phyloP scores from a whole-genome alignment of 768 basidiomycete species.

The Trametes maxima region DNA sequence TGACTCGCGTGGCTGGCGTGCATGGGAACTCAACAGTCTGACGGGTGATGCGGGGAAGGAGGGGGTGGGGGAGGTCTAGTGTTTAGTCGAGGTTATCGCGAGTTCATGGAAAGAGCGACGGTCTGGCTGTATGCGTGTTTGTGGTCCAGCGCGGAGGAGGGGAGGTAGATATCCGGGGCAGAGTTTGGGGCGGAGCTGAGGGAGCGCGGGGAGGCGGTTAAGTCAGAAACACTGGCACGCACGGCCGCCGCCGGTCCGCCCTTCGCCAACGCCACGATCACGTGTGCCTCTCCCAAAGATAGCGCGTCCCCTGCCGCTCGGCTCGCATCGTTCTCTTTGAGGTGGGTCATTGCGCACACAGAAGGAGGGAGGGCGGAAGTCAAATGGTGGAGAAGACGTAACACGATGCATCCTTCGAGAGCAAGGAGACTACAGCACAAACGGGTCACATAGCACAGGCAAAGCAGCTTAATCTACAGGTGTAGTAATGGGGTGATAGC shows the following conservation, averaged over 20 bases:
- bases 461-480: not conserved
- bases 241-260: not conserved
- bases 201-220: not conserved
- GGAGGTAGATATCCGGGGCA: not conserved
- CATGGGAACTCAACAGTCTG: not conserved
- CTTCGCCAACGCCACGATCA: slow-evolving; percentile 14
- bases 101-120: not conserved
- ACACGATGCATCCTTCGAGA: not conserved
- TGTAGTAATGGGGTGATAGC: not conserved
- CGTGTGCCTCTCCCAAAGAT: slow-evolving; percentile 7
- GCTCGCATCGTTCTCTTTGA: not conserved
- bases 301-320: not conserved
- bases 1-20: slow-evolving; percentile 12
- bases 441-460: not conserved
- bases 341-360: no score
- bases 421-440: not conserved
- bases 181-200: not conserved
- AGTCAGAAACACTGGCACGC: not conserved
- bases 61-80: not conserved
- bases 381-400: not conserved
- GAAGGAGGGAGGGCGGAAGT: no score
- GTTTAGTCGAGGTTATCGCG: not conserved
- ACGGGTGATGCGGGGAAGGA: not conserved
- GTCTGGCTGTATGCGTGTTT: not conserved
- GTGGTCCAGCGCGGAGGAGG: not conserved